Conservation (phyloP, 2,329 filamentous ascomycete species). For the Aureobasidium sp. region DNA sequence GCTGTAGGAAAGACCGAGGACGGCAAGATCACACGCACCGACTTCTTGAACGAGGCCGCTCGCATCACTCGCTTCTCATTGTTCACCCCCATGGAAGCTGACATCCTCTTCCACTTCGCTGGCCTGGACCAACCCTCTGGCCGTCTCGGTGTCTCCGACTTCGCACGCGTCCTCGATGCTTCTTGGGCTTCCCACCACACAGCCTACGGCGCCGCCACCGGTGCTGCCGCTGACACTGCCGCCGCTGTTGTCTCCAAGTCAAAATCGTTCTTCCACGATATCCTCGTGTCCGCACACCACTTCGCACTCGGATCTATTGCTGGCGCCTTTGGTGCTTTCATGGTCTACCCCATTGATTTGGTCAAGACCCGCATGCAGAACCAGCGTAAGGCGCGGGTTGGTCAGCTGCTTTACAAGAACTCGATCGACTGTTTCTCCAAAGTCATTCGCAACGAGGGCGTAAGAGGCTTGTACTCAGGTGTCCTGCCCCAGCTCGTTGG, state of each 20-base stretch:
- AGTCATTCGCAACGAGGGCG: slow-evolving; percentile 85
- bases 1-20: slow-evolving; percentile 76
- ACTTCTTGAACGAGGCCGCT: slow-evolving; percentile 91
- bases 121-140: slow-evolving; percentile 85
- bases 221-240: slow-evolving; percentile 35
- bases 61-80: slow-evolving; percentile 87
- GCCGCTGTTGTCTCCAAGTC: slow-evolving; percentile 49
- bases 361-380: slow-evolving; percentile 99
- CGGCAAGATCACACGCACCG: slow-evolving; percentile 85
- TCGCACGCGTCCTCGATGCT: slow-evolving; percentile 89
- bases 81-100: slow-evolving; percentile 97
- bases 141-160: slow-evolving; percentile 71
- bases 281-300: slow-evolving; percentile 77
- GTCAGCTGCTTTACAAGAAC: slow-evolving; percentile 91
- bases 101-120: slow-evolving; percentile 97
- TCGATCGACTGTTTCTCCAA: slow-evolving; percentile 92
- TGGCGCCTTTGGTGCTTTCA: slow-evolving; percentile 95
- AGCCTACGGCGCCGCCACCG: slow-evolving; percentile 39
- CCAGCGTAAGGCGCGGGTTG: slow-evolving; percentile 73
- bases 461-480: slow-evolving; percentile 85
- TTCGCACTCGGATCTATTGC: slow-evolving; percentile 83
- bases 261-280: slow-evolving; percentile 51
- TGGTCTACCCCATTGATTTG: slow-evolving; percentile 98
- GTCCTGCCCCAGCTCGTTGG: slow-evolving; percentile 91
- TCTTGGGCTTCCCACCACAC: slow-evolving; percentile 60